phyloP scores from a whole-genome alignment of 75 land plant genomes.

The Cunninghamia lanceolata region DNA sequence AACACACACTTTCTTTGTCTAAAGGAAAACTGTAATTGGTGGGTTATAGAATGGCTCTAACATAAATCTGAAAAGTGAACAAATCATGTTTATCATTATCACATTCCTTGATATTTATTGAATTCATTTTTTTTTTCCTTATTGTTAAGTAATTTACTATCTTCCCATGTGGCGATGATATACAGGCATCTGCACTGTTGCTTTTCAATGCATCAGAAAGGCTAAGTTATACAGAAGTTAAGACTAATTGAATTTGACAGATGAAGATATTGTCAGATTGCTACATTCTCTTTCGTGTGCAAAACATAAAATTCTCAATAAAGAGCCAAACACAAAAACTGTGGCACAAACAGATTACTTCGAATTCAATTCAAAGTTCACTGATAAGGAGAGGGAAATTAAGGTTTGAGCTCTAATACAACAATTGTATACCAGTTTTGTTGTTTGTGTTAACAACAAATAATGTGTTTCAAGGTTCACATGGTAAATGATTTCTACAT shows the following conservation, averaged over 20 bases:
- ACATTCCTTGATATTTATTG: background rate
- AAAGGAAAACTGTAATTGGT: too few species aligned
- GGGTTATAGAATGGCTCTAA: background rate
- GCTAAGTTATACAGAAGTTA: constrained; percentile 86
- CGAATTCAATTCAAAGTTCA: constrained; percentile 91
- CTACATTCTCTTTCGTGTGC: constrained; percentile 94
- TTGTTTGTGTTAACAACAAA: background rate
- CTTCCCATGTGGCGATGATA: background rate
- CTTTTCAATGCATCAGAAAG: constrained; percentile 85
- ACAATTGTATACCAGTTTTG: background rate
- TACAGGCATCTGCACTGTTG: constrained; percentile 87
- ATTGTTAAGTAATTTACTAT: background rate
- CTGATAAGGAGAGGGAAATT: constrained; percentile 94
- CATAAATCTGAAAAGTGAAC: background rate
- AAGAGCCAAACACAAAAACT: constrained; percentile 79
- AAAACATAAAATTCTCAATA: constrained; percentile 83
- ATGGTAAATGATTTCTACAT: background rate
- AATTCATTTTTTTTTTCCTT: background rate
- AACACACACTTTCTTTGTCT: too few species aligned
- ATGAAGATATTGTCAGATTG: constrained; percentile 87
- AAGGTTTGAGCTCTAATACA: constrained; percentile 48
- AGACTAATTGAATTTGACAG: constrained; percentile 78
- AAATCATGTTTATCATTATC: background rate
- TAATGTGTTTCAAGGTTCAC: too few species aligned
- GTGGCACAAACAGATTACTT: constrained; percentile 72